Evolutionary conservation across 2,329 filamentous ascomycete species (phyloP), one percentile per base, ranked within the genome.

Genomic region (Westerdykella aurantiaca): DNA sequence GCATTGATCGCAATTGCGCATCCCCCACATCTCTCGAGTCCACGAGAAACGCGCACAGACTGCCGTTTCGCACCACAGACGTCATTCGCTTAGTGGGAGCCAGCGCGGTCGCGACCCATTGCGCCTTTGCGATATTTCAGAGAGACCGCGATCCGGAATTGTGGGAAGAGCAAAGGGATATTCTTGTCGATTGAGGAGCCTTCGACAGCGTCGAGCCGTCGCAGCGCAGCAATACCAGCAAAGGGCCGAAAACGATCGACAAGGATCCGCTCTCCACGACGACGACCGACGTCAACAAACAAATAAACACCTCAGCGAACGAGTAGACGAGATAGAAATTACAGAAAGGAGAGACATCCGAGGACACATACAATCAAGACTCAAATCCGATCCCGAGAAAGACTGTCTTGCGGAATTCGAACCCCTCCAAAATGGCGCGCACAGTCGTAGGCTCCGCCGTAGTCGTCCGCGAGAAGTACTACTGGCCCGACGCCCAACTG

Each of bases 401-500:
- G 7, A 29, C 25, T 9, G 10, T 5, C 23, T 25, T 10, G 23
- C 10, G 23, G 10, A 10, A 29, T 12, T 12, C 25, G 25, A 9
- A 3, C 7, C 7, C 25, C 25, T 29, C 25, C 44, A 52, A 44
- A 44, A 69, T 69, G 66, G 66, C 66, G 43, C 64, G 66, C 45
- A 67, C 64, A 38, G 56, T 67, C 2, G 63, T 69, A 37, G 59
- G 60, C 37, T 63, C 61, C 11, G 68, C 63, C 37, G 66, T 72
- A 16, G 64, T 74, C 38, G 69, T 74, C 31, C 69, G 71, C 23
- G 64, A 74, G 51, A 72, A 74, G 55, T 83, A 82, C 69, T 77
- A 75, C 68, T 84, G 80, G 80, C 80, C 80, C 2, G 79, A 83
- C 62, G 69, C 78, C 39, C 79, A 82, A 56, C 72, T 84, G 51